Conservation (phyloP, 1,284 basidiomycete species). For the Cystobasidiaceae sp. region DNA sequence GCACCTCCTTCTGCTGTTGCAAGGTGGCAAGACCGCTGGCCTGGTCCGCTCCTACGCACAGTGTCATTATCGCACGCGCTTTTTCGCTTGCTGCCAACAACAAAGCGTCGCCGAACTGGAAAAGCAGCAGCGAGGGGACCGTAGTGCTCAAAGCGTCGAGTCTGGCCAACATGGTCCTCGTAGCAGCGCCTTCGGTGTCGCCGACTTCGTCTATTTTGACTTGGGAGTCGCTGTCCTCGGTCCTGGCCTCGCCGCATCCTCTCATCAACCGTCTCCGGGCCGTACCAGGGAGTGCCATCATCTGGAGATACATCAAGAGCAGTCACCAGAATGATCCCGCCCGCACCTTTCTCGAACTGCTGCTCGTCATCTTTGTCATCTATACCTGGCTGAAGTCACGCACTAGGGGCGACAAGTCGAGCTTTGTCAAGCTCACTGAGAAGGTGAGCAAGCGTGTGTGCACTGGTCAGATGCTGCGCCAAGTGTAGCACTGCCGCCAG, state of each 20-base stretch:
- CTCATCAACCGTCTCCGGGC: conserved; percentile 37
- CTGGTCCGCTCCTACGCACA: too few species aligned
- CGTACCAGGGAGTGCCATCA: conserved; percentile 48
- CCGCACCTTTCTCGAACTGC: conserved; percentile 81
- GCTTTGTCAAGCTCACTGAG: conserved; percentile 84
- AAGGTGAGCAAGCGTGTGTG: conserved; percentile 60
- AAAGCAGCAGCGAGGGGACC: too few species aligned
- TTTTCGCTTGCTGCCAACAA: too few species aligned
- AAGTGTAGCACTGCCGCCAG: too few species aligned
- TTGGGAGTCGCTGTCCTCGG: conserved; percentile 33
- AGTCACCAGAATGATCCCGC: conserved; percentile 59
- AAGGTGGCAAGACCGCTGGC: too few species aligned
- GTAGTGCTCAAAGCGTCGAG: too few species aligned
- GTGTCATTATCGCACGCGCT: too few species aligned
- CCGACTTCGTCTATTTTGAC: neutral
- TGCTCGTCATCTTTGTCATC: conserved; percentile 82
- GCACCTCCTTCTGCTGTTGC: too few species aligned
- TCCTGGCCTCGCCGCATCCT: conserved; percentile 20
- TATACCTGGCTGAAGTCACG: conserved; percentile 82
- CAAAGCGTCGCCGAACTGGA: too few species aligned
- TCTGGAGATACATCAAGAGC: conserved; percentile 48
- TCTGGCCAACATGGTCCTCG: neutral
- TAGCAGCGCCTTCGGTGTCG: neutral
- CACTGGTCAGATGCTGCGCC: too few species aligned
- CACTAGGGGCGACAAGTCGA: conserved; percentile 75